A percentile compares a stretch with the other conserved stretches of the same genome.
phyloP scores from a whole-genome alignment of 331 rosid genomes.

The Quercus phellos region DNA sequence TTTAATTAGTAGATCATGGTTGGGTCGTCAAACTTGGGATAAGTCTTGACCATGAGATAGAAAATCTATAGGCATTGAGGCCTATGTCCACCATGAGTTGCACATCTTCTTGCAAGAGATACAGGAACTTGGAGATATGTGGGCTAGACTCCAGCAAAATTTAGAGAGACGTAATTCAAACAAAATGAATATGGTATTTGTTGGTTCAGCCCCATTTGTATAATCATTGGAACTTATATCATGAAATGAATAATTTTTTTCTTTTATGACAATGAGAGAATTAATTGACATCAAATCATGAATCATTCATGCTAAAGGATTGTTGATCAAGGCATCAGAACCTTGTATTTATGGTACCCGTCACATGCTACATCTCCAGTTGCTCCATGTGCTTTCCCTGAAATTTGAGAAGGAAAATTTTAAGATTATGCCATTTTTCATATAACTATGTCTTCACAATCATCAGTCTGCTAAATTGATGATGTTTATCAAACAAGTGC shows the following conservation, averaged over 20 bases:
- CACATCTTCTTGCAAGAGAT: constrained; percentile 46
- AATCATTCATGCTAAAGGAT: background rate
- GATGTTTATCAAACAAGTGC: too few relatives aligned
- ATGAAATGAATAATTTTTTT: background rate
- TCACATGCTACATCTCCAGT: constrained; percentile 63
- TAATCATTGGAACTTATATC: too few relatives aligned
- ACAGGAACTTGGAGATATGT: background rate
- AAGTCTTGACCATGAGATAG: constrained; percentile 54
- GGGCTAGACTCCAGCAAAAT: background rate
- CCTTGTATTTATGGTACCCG: constrained; percentile 68
- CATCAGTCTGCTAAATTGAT: background rate
- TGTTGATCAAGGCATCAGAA: background rate
- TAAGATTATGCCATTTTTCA: background rate
- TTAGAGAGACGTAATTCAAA: too few relatives aligned
- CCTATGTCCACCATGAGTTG: constrained; percentile 42
- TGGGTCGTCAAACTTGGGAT: constrained; percentile 30
- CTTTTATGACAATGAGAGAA: background rate
- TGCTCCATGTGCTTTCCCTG: constrained; percentile 38
- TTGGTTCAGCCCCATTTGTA: too few relatives aligned
- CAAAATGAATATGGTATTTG: too few relatives aligned
- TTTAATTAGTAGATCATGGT: background rate
- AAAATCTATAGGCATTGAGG: constrained; percentile 40
- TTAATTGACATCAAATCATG: background rate
- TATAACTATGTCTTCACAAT: background rate
- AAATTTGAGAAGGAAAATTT: background rate